These are phyloP conservation scores for Candida boleticola DNA, from an alignment of 805 yeast genomes.

Conservation along the genomic window DNA sequence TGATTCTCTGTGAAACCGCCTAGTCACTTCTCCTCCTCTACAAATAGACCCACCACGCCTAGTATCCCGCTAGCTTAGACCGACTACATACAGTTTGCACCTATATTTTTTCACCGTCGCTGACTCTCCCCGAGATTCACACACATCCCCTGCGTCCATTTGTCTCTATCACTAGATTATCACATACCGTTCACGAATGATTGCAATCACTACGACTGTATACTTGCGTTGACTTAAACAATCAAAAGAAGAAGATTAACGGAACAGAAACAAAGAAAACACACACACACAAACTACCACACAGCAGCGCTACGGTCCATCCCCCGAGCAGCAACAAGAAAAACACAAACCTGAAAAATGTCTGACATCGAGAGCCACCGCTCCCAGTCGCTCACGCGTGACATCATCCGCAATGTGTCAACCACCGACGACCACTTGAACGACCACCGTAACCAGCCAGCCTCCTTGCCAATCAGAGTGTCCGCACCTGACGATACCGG, in stretches of 20 bases:
- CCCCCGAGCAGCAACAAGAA: too few relatives aligned
- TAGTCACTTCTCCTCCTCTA: too few relatives aligned
- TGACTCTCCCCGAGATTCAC: too few relatives aligned
- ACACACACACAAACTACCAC: too few relatives aligned
- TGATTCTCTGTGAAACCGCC: too few relatives aligned
- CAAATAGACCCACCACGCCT: too few relatives aligned
- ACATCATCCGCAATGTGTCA: conserved; percentile 16
- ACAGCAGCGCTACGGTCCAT: too few relatives aligned
- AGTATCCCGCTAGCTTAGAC: too few relatives aligned
- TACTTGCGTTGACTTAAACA: neutral
- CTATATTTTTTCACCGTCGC: too few relatives aligned
- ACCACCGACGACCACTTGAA: conserved; percentile 34
- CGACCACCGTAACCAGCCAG: conserved; percentile 40
- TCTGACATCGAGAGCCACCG: conserved; percentile 40
- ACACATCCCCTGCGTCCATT: too few relatives aligned
- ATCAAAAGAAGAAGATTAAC: neutral
- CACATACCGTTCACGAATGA: neutral
- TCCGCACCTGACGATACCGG: conserved; percentile 10
- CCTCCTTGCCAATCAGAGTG: conserved; percentile 26
- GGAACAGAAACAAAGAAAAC: neutral
- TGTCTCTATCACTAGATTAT: too few relatives aligned
- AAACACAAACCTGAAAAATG: conserved; percentile 18
- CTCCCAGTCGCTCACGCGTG: conserved; percentile 25
- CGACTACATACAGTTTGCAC: too few relatives aligned
- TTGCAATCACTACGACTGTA: neutral